phyloP scores from a whole-genome alignment of 2,329 filamentous ascomycete genomes.

The Sclerotinia sclerotiorum region DNA sequence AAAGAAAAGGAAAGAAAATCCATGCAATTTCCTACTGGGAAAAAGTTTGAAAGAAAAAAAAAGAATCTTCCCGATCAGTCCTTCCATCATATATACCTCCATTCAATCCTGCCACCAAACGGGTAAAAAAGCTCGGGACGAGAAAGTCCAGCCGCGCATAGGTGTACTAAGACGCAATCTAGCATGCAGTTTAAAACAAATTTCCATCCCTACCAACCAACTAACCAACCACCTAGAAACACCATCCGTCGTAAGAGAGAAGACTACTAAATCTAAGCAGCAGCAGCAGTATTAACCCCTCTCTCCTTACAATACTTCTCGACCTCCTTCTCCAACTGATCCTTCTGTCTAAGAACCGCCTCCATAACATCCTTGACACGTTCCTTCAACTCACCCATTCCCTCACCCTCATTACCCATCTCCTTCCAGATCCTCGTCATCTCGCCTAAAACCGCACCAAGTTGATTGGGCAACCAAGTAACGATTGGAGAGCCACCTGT shows the following conservation, averaged over 20 bases:
- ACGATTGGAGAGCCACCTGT: slow-evolving; percentile 81
- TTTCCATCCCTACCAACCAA: background rate
- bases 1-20: background rate
- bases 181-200: background rate
- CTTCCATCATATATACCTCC: background rate
- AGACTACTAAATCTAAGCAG: background rate
- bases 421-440: slow-evolving; percentile 58
- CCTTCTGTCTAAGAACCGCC: slow-evolving; percentile 59
- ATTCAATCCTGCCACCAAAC: background rate
- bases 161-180: background rate
- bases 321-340: slow-evolving; percentile 70
- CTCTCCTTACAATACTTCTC: slow-evolving; percentile 70
- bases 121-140: too few species aligned
- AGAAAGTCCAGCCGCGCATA: background rate
- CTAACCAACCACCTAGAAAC: background rate
- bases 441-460: slow-evolving; percentile 69
- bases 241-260: background rate
- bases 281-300: slow-evolving; percentile 12
- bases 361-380: slow-evolving; percentile 72
- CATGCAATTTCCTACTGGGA: background rate
- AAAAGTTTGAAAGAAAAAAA: background rate
- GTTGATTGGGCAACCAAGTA: slow-evolving; percentile 81
- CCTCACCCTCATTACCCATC: slow-evolving; percentile 33
- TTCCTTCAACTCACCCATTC: slow-evolving; percentile 44
- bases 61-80: background rate